Evolutionary conservation across 495 filamentous ascomycete genomes (phyloP), one percentile per base, ranked within the genome.

Genomic region (Evansstolkia leycettana): DNA sequence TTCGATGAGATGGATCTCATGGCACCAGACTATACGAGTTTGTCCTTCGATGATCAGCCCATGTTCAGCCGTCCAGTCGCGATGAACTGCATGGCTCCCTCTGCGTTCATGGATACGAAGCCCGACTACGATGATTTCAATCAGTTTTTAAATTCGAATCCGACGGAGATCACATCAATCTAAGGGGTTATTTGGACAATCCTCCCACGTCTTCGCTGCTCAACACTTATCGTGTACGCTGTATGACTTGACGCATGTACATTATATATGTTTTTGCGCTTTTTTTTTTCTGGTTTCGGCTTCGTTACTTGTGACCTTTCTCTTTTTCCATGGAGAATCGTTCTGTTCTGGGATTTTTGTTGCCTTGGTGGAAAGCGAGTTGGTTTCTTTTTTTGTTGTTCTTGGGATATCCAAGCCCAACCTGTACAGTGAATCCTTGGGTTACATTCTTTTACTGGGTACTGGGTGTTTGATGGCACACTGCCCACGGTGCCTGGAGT

Each of bases 1-100:
- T 67, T 58, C 36, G 63, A 67, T 11, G 63, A 67, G 13, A 56
- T 67, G 42, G 63, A 67, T 20, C 14, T 65, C 36, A 59, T 67
- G 47, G 40, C 38, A 2, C 39, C 55, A 11, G 57, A 62, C 34
- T 65, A 56, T 30, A 32, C 50, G 4, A 54, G 47, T 36, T 17
- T 62, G 27, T 40, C 49, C 1, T 66, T 60, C 31, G 60, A 66
- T 8, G 60, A 66, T 1, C 45, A 29, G 13, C 59, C 58, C 1
- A 57, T 62, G 53, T 64, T 60, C 37, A 54, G 43, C 37, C 56
- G 58, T 6, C 53, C 51, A 25, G 47, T 62, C 28, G 47, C 59
- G 5, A 53, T 65, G 48, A 60, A 54, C 15, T 67, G 62, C 40
- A 36, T 64, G 36, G 42, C 53, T n/a, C 41, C 51, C 2, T 47